These are phyloP conservation scores for Colletotrichum orbiculare DNA, from an alignment of 2,329 filamentous ascomycete genomes.

Conservation along the genomic window DNA sequence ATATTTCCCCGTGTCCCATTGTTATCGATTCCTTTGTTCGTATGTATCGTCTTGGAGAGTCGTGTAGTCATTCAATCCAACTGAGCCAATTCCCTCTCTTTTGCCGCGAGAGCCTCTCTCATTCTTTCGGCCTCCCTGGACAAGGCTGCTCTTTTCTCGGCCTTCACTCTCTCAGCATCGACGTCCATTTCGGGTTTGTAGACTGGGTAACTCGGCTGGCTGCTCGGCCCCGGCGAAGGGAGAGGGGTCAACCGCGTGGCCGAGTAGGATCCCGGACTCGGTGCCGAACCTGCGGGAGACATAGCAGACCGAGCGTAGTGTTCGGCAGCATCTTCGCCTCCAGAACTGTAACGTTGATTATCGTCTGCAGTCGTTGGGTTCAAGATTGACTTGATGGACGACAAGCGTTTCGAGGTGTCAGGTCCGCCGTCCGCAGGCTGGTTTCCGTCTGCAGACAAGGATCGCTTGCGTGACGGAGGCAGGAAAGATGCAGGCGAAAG, in stretches of 20 bases:
- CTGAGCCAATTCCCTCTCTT: slow-evolving; percentile 77
- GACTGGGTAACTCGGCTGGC: slow-evolving; percentile 40
- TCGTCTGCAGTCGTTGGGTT: slow-evolving; percentile 61
- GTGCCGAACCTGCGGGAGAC: slow-evolving; percentile 52
- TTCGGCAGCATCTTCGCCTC: slow-evolving; percentile 49
- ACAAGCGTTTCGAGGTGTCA: slow-evolving; percentile 70
- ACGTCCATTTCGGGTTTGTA: slow-evolving; percentile 51
- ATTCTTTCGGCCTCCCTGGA: slow-evolving; percentile 81
- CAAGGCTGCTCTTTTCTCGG: slow-evolving; percentile 73
- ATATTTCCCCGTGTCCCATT: slow-evolving; percentile 3
- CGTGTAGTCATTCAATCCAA: slow-evolving; percentile 38
- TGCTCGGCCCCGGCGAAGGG: slow-evolving; percentile 42
- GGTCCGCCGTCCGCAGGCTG: slow-evolving; percentile 51
- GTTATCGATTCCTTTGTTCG: slow-evolving; percentile 19
- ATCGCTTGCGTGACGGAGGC: slow-evolving; percentile 72
- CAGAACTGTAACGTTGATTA: slow-evolving; percentile 38
- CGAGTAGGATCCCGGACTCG: slow-evolving; percentile 54
- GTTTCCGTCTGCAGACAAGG: slow-evolving; percentile 69
- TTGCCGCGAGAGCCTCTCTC: slow-evolving; percentile 76
- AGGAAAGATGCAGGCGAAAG: slow-evolving; percentile 71
- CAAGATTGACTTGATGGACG: slow-evolving; percentile 80
- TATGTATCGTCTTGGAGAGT: slow-evolving; percentile 28
- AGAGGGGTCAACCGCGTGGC: slow-evolving; percentile 41
- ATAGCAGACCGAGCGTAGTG: slow-evolving; percentile 59
- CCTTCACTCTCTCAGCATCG: slow-evolving; percentile 59